Conservation (phyloP, 2,329 filamentous ascomycete genomes). For the Cordyceps militaris region DNA sequence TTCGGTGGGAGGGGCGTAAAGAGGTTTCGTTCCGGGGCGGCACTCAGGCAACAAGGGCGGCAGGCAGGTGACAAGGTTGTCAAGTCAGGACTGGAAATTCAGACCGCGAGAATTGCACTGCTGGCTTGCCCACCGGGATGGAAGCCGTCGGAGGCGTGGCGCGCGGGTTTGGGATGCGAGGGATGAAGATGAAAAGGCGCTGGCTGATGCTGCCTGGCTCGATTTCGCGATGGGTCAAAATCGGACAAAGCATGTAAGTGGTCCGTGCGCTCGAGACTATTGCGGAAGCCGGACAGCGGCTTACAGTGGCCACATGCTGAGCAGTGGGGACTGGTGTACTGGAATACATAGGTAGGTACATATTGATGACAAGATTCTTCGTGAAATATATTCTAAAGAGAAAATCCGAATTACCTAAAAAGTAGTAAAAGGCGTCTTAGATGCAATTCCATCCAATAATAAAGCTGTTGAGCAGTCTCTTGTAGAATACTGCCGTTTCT, state of each 20-base stretch:
- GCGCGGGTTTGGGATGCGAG: constrained; percentile 9
- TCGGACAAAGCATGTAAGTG: constrained; percentile 5
- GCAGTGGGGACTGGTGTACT: too few relatives aligned
- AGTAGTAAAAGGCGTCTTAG: too few relatives aligned
- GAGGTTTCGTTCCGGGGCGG: neutral
- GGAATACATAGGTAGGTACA: too few relatives aligned
- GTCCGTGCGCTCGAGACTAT: constrained; percentile 14
- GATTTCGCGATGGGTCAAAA: neutral
- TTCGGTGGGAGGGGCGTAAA: neutral
- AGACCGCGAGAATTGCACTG: constrained; percentile 16
- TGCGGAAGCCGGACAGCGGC: neutral
- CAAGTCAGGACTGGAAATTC: neutral
- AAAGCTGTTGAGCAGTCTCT: too few relatives aligned
- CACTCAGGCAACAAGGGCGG: neutral
- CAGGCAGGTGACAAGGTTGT: neutral
- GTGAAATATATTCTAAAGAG: too few relatives aligned
- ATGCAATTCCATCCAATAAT: too few relatives aligned
- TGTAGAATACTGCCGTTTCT: too few relatives aligned
- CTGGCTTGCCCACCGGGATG: constrained; percentile 14
- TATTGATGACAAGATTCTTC: too few relatives aligned
- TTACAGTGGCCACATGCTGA: too few relatives aligned
- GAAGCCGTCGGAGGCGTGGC: constrained; percentile 10
- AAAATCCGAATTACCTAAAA: too few relatives aligned
- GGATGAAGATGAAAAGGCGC: constrained; percentile 10
- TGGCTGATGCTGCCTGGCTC: neutral